Percentiles rank a stretch among this genome's conserved stretches.
phyloP scores from a whole-genome alignment of 495 filamentous ascomycete genomes.

The Aspergillus asperescens region DNA sequence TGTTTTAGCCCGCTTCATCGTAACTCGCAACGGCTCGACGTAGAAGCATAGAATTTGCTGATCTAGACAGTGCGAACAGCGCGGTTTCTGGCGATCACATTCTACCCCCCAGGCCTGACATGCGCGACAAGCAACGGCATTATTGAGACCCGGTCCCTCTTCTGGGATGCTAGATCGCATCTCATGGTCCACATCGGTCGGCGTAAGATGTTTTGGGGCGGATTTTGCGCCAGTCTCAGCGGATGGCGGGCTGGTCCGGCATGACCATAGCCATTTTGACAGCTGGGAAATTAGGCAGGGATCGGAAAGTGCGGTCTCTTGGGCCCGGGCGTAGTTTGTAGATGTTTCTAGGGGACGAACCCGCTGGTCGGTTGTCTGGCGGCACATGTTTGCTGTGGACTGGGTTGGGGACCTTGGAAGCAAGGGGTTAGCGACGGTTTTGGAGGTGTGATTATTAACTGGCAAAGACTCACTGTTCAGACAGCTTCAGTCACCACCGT shows the following conservation, averaged over 20 bases:
- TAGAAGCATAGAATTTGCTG: slow-evolving; percentile 41
- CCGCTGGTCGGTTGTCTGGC: not conserved
- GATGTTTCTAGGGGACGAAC: not conserved
- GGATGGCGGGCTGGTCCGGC: not conserved
- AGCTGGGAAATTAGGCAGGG: slow-evolving; percentile 8
- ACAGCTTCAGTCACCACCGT: not conserved
- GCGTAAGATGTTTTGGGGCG: not conserved
- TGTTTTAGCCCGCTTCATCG: slow-evolving; percentile 12
- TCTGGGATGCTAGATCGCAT: not conserved
- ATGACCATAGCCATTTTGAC: slow-evolving; percentile 22
- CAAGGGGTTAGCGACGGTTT: not conserved
- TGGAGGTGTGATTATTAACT: no score
- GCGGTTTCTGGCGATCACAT: slow-evolving; percentile 34
- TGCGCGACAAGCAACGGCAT: slow-evolving; percentile 25
- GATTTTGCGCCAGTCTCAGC: not conserved
- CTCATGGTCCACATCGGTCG: not conserved
- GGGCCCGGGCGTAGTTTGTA: slow-evolving; percentile 2
- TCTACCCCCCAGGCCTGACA: slow-evolving; percentile 28
- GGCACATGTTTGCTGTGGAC: not conserved
- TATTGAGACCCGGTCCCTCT: not conserved
- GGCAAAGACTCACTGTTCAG: not conserved
- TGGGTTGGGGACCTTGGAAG: no score
- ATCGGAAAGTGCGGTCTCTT: not conserved
- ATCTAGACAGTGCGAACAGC: slow-evolving; percentile 34
- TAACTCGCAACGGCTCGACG: slow-evolving; percentile 20